Base-by-base conservation (phyloP, 148 eudicot genomes). In the Arbutus unedo region DNA sequence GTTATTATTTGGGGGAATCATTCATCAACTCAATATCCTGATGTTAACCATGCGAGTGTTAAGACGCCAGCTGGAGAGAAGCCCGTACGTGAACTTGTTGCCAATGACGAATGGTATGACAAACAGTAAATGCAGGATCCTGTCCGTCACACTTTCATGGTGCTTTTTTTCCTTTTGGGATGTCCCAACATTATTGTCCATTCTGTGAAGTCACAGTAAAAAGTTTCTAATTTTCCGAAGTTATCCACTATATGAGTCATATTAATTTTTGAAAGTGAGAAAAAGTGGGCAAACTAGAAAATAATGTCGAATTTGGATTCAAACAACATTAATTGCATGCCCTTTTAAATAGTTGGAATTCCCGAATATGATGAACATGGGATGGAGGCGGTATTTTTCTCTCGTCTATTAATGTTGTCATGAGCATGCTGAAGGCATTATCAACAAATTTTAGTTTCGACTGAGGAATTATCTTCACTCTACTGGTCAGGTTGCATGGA, bases 1-100 rank as follows among this genome's bases (percentile, higher is more conserved):
- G 98, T 89, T 16, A 94, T 94, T n/a, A 96, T 96, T 67, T 96
- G 99, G 99, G 99, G 99, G 64, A 96, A 96, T 82, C 99, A 96
- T 90, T 96, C 99, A 48, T 96, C 99, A 70, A 85, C 92, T 38
- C 99, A 96, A 83, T 96, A 94, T 83, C 99, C 99, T 74, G 99
- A 96, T 91, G 99, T 96, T 84, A 94, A 91, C 90, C 99, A 96
- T 84, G 98, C 99, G 6, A 92, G 95, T 9, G 98, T 94, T 49
- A 93, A 91, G 62, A 93, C 97, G 72, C 88, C 89, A 73, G 89
- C 91, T 85, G 97, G 98, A 18, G 97, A 91, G 18, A 96, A 96
- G 88, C 86, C 97, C 75, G 99, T 90, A 19, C 93, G 97, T 44
- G 94, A 87, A 84, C 97, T 96, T 85, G 95, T 96, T 85, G 90